Percentiles rank a stretch among this genome's conserved stretches.
phyloP scores from a whole-genome alignment of 805 yeast species.

The Ogataea thermomethanolica region DNA sequence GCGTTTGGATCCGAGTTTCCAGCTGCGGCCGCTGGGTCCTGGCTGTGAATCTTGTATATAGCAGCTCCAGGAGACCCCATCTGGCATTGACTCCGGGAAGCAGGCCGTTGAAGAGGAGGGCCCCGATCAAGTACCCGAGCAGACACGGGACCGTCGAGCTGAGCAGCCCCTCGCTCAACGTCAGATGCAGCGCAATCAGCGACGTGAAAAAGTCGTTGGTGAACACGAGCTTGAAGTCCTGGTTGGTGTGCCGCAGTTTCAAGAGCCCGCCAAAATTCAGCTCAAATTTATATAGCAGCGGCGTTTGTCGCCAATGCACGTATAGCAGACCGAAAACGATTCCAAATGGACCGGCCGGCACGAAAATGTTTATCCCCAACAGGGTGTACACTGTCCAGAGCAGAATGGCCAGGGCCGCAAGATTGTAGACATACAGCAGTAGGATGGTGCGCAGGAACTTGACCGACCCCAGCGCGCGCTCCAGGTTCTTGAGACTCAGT shows the following conservation, averaged over 20 bases:
- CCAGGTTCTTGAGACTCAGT: constrained; percentile 53
- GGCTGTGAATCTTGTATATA: constrained; percentile 16
- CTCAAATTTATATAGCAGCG: constrained; percentile 38
- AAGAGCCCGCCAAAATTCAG: constrained; percentile 31
- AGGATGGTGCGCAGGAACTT: constrained; percentile 47
- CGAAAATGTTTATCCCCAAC: constrained; percentile 39
- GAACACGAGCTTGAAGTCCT: constrained; percentile 21
- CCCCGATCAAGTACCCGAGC: constrained; percentile 43
- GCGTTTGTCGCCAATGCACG: constrained; percentile 39
- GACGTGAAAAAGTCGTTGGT: constrained; percentile 35
- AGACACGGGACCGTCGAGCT: constrained; percentile 38
- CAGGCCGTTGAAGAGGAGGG: constrained; percentile 40
- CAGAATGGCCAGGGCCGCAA: constrained; percentile 35
- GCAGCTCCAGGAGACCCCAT: constrained; percentile 15
- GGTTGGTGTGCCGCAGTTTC: constrained; percentile 15
- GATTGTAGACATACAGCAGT: constrained; percentile 46
- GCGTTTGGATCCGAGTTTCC: constrained; percentile 13
- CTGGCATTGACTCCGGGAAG: constrained; percentile 40
- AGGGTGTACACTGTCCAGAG: constrained; percentile 30
- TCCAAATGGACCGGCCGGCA: constrained; percentile 44
- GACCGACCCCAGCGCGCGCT: constrained; percentile 54
- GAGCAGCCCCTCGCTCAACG: constrained; percentile 42
- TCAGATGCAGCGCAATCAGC: constrained; percentile 32
- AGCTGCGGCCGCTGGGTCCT: constrained; percentile 7
- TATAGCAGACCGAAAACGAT: constrained; percentile 37